A percentile compares a stretch with the other conserved stretches of the same genome.
These are phyloP conservation scores for Debaryomycetaceae sp. DNA, from an alignment of 1,139 yeast genomes.

Conservation along the genomic window DNA sequence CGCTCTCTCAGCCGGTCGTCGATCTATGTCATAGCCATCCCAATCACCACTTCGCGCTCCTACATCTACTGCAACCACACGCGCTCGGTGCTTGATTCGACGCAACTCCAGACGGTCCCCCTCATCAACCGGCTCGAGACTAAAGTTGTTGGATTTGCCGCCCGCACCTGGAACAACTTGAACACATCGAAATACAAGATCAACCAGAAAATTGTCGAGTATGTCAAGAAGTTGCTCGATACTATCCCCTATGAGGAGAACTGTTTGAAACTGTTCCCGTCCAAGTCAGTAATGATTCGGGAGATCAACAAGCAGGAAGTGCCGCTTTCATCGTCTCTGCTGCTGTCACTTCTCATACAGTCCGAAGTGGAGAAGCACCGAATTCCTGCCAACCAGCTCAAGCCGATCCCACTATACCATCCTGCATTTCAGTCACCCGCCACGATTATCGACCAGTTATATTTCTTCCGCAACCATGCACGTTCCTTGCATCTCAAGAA, in stretches of 20 bases:
- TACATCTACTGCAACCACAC: slow-evolving; percentile 60
- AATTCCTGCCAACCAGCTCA: slow-evolving; percentile 29
- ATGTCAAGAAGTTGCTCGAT: slow-evolving; percentile 32
- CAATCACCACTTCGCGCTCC: slow-evolving; percentile 53
- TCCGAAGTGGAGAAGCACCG: slow-evolving; percentile 26
- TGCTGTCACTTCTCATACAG: slow-evolving; percentile 16
- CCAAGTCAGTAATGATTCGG: slow-evolving; percentile 44
- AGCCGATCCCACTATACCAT: slow-evolving; percentile 41
- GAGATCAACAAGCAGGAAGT: slow-evolving; percentile 29
- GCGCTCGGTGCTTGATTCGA: slow-evolving; percentile 23
- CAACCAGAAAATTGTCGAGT: slow-evolving; percentile 35
- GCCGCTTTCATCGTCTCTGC: slow-evolving; percentile 9
- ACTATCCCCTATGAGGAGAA: slow-evolving; percentile 51
- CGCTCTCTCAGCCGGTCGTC: slow-evolving; percentile 14
- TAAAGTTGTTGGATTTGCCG: slow-evolving; percentile 33
- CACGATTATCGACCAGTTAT: slow-evolving; percentile 30
- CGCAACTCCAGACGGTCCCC: slow-evolving; percentile 28
- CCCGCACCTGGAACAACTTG: slow-evolving; percentile 45
- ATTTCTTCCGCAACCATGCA: slow-evolving; percentile 23
- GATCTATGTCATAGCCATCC: slow-evolving; percentile 52
- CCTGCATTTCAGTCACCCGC: slow-evolving; percentile 32
- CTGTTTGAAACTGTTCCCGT: slow-evolving; percentile 50
- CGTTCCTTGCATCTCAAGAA: slow-evolving; percentile 29
- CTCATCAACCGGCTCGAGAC: slow-evolving; percentile 33
- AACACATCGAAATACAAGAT: slow-evolving; percentile 31